phyloP scores from a whole-genome alignment of 2,329 filamentous ascomycete species.

The Grosmannia huntii region DNA sequence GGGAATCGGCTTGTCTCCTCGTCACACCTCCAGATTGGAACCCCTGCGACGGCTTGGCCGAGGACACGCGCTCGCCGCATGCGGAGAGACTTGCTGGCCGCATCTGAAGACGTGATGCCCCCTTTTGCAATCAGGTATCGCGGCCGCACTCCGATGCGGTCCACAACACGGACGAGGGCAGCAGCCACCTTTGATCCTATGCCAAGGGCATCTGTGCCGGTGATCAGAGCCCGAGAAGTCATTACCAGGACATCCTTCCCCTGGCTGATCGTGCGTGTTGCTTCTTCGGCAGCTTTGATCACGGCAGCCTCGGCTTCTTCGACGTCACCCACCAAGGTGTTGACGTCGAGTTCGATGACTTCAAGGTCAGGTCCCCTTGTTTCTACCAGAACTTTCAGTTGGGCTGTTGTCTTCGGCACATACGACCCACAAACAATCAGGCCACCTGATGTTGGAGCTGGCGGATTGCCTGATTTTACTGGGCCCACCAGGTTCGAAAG shows the following conservation, averaged over 20 bases:
- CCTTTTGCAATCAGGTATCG: conserved; percentile 47
- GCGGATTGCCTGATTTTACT: conserved; percentile 7
- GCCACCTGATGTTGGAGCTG: conserved; percentile 25
- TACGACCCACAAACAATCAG: conserved; percentile 45
- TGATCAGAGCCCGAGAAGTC: conserved; percentile 41
- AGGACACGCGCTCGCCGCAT: conserved; percentile 41
- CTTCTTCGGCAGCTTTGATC: conserved; percentile 23
- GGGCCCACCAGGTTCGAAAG: conserved; percentile 27
- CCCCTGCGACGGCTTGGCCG: conserved; percentile 43
- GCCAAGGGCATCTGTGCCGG: conserved; percentile 8
- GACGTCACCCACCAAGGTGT: conserved; percentile 27
- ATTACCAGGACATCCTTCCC: conserved; percentile 40
- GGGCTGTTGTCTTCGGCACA: conserved; percentile 45
- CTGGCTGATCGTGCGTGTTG: conserved; percentile 24
- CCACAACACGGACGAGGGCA: conserved; percentile 22
- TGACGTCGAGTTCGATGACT: conserved; percentile 34
- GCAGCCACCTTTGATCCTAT: conserved; percentile 31
- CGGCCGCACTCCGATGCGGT: conserved; percentile 23
- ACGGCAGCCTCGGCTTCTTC: conserved; percentile 5
- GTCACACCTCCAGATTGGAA: conserved; percentile 46
- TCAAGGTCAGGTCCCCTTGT: conserved; percentile 26
- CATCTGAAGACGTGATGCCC: conserved; percentile 46
- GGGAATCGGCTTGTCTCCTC: conserved; percentile 36
- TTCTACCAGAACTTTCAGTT: conserved; percentile 30
- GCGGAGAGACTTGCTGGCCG: conserved; percentile 41